Percentiles rank a stretch among this genome's conserved stretches.
phyloP scores from a whole-genome alignment of 495 filamentous ascomycete genomes.

The Penicillium chermesinum region DNA sequence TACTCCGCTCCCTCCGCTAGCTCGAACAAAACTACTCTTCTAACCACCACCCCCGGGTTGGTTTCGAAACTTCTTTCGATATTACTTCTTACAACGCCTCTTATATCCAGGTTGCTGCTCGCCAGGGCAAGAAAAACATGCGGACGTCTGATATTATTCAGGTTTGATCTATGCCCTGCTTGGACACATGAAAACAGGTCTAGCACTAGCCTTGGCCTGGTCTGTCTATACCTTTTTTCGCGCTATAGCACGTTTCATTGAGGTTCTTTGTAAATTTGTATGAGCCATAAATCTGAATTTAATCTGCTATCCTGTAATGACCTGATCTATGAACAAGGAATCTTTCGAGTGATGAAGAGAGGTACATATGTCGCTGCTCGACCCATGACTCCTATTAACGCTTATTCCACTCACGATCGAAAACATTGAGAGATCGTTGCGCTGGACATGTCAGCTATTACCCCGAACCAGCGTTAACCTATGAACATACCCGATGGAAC shows the following conservation, averaged over 20 bases:
- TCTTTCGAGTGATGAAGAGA: too few species aligned
- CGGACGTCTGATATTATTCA: conserved; percentile 13
- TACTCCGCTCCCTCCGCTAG: conserved; percentile 19
- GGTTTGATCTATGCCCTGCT: background rate
- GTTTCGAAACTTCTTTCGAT: conserved; percentile 24
- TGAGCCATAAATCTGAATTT: too few species aligned
- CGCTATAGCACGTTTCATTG: too few species aligned
- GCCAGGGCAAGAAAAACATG: conserved; percentile 20
- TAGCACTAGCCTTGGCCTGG: too few species aligned
- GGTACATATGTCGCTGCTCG: too few species aligned
- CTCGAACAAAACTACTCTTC: conserved; percentile 14
- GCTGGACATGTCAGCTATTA: conserved; percentile 3
- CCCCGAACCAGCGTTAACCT: background rate
- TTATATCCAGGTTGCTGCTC: conserved; percentile 29
- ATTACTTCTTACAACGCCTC: conserved; percentile 6
- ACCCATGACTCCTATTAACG: background rate
- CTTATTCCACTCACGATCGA: conserved; percentile 25
- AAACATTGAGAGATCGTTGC: conserved; percentile 21
- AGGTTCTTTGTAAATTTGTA: too few species aligned
- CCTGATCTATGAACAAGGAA: too few species aligned
- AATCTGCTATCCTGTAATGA: too few species aligned
- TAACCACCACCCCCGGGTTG: conserved; percentile 17
- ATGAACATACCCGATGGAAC: conserved; percentile 26
- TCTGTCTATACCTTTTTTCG: too few species aligned
- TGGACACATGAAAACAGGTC: background rate